A percentile compares a stretch with the other conserved stretches of the same genome.
phyloP scores from a whole-genome alignment of 495 filamentous ascomycete genomes.

The Hyaloscypha bicolor region DNA sequence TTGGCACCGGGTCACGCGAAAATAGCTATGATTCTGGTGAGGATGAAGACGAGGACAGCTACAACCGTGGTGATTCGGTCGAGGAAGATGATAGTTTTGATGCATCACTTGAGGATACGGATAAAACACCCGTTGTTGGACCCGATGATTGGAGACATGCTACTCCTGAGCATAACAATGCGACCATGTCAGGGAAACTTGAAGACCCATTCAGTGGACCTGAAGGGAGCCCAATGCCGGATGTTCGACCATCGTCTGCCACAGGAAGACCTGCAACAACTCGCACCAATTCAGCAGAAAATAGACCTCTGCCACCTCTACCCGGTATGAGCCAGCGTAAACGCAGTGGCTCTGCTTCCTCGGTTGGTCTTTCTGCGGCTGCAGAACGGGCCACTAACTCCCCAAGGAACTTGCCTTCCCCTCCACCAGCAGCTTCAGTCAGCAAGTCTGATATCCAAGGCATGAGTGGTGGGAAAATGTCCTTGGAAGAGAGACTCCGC shows the following conservation, averaged over 20 bases:
- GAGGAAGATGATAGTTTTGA: conserved; percentile 91
- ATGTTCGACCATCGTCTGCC: conserved; percentile 34
- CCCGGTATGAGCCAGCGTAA: conserved; percentile 50
- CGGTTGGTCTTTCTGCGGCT: conserved; percentile 55
- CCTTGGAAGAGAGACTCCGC: conserved; percentile 77
- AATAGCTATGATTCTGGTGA: conserved; percentile 84
- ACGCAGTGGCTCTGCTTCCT: conserved; percentile 45
- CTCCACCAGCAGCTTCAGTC: conserved; percentile 61
- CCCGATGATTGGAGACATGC: conserved; percentile 94
- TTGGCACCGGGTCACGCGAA: conserved; percentile 84
- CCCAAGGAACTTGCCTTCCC: conserved; percentile 65
- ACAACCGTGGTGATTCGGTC: conserved; percentile 64
- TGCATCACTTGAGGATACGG: conserved; percentile 88
- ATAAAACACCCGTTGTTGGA: conserved; percentile 94
- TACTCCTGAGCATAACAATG: conserved; percentile 52
- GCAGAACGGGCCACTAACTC: conserved; percentile 63
- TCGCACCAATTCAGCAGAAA: conserved; percentile 69
- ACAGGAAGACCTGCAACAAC: conserved; percentile 36
- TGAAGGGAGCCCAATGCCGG: conserved; percentile 64
- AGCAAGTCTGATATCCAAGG: conserved; percentile 72
- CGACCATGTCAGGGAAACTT: conserved; percentile 52
- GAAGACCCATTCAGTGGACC: conserved; percentile 71
- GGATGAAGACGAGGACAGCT: conserved; percentile 72
- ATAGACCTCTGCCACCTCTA: conserved; percentile 74
- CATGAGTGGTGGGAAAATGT: conserved; percentile 68